phyloP scores from a whole-genome alignment of 192 early-diverging fungal genomes.

The Coemansia sp. region DNA sequence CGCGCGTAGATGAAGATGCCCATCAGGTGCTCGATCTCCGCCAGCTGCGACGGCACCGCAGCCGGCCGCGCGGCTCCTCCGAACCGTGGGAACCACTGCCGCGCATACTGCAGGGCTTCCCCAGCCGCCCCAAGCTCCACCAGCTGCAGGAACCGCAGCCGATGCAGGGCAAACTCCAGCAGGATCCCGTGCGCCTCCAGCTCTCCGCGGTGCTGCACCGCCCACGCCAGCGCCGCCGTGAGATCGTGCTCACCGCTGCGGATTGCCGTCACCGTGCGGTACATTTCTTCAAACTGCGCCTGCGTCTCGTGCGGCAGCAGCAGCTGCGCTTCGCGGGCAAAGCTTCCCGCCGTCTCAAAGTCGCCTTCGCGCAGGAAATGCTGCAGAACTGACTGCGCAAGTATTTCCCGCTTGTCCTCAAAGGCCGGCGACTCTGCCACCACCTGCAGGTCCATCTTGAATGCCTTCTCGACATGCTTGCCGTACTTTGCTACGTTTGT shows the following conservation, averaged over 20 bases:
- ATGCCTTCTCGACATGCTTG: constrained; percentile 75
- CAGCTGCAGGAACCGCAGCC: constrained; percentile 74
- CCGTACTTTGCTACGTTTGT: constrained; percentile 62
- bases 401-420: constrained; percentile 61
- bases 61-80: not conserved
- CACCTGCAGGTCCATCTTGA: constrained; percentile 63
- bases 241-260: constrained; percentile 52
- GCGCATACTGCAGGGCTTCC: constrained; percentile 76
- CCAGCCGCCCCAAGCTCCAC: constrained; percentile 46
- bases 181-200: constrained; percentile 58
- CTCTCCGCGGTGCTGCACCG: constrained; percentile 54
- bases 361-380: constrained; percentile 88
- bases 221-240: constrained; percentile 74
- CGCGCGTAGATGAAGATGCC: constrained; percentile 53
- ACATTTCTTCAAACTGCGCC: constrained; percentile 80
- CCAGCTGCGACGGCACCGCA: constrained; percentile 14
- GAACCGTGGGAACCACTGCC: constrained; percentile 66
- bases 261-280: constrained; percentile 65
- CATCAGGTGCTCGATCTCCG: constrained; percentile 57
- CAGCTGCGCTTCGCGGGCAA: constrained; percentile 49
- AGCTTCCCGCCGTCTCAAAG: constrained; percentile 70
- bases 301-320: constrained; percentile 51
- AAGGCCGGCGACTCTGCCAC: constrained; percentile 72
- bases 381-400: constrained; percentile 62
- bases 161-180: constrained; percentile 89